A percentile compares a stretch with the other conserved stretches of the same genome.
Evolutionary conservation across 441 rosid species (phyloP).

Genomic region (Codiaeum variegatum): DNA sequence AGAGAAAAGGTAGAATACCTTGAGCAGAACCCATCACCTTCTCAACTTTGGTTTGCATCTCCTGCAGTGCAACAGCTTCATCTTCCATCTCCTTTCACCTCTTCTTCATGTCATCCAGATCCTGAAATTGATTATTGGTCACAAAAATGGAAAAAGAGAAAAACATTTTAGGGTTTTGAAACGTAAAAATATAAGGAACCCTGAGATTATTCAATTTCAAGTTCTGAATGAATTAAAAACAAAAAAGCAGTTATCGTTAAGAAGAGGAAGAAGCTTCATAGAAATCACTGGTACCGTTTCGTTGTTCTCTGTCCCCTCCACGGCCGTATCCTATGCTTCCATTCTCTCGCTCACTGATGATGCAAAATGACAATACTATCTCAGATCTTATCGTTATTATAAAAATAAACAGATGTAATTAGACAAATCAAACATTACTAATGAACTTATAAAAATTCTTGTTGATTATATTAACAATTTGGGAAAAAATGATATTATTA

Average conservation of each 20-base stretch:
- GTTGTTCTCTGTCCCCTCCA: slow-evolving; percentile 9
- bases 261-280: neutral
- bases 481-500: too few species aligned
- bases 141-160: neutral
- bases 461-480: too few species aligned
- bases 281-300: slow-evolving; percentile 13
- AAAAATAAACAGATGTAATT: too few species aligned
- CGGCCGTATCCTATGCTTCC: slow-evolving; percentile 13
- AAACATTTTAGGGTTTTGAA: slow-evolving; percentile 13
- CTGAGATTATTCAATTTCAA: neutral
- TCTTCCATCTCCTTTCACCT: slow-evolving; percentile 63
- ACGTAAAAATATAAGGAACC: neutral
- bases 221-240: neutral
- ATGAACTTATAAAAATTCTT: too few species aligned
- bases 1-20: slow-evolving; percentile 23
- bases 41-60: slow-evolving; percentile 59
- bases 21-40: slow-evolving; percentile 48
- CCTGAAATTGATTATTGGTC: slow-evolving; percentile 29
- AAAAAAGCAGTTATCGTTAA: neutral
- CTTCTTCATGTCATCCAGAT: slow-evolving; percentile 50
- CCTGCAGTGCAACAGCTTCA: slow-evolving; percentile 51
- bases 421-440: too few species aligned
- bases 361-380: neutral
- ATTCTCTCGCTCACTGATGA: neutral
- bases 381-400: neutral